A percentile compares a stretch with the other conserved stretches of the same genome.
Conservation (phyloP, 129 eudicot genomes). For the Artemisia argyi region DNA sequence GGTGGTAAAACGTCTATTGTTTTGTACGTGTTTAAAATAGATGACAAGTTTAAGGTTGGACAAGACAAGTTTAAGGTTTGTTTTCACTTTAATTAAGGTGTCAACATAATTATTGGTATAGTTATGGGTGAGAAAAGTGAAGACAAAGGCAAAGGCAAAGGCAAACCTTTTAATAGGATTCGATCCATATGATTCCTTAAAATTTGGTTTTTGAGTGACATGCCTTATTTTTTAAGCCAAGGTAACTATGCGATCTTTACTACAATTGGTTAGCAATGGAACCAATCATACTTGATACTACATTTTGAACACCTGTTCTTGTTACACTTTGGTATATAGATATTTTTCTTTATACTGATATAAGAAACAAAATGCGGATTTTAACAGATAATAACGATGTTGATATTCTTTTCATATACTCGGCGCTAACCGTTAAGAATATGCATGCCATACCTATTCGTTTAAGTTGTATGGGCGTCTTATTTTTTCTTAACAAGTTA, state of each 20-base stretch:
- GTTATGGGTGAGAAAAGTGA: conserved; percentile 57
- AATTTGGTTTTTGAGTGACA: conserved; percentile 11
- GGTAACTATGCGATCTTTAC: conserved; percentile 25
- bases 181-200: conserved; percentile 5
- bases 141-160: conserved; percentile 41
- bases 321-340: not conserved
- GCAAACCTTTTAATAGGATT: conserved; percentile 5
- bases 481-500: too few species aligned
- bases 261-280: conserved; percentile 9
- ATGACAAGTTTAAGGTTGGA: conserved; percentile 14
- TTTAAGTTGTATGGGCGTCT: too few species aligned
- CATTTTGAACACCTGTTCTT: not conserved
- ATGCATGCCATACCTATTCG: too few species aligned
- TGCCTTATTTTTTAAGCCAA: conserved; percentile 51
- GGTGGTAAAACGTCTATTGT: conserved; percentile 1
- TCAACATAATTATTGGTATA: conserved; percentile 36
- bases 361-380: not conserved
- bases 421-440: too few species aligned
- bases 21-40: not conserved
- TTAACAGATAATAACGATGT: too few species aligned
- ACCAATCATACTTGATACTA: not conserved
- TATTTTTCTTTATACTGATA: not conserved
- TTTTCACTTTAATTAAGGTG: conserved; percentile 29
- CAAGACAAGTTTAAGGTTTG: conserved; percentile 26
- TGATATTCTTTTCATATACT: too few species aligned